A percentile compares a stretch with the other conserved stretches of the same genome.
Evolutionary conservation across 2,329 filamentous ascomycete genomes (phyloP).

Genomic region (Clonostachys solani): DNA sequence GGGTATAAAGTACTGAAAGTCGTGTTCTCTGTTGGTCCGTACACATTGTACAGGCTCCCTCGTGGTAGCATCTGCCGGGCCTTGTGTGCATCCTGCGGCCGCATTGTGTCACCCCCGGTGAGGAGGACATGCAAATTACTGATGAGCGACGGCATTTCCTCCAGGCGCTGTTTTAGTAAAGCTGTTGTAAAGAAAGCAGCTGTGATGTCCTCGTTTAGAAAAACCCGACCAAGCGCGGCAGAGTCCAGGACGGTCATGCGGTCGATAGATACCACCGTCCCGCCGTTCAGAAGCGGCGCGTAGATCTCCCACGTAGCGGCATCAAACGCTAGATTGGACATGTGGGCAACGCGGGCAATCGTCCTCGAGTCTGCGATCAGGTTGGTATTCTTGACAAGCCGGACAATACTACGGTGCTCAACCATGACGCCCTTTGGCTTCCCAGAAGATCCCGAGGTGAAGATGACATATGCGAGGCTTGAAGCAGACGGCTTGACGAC

Average conservation of each 20-base stretch:
- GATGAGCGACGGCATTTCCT: conserved; percentile 1
- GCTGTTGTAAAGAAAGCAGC: conserved; percentile 4
- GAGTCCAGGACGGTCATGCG: conserved; percentile 5
- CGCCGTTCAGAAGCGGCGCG: conserved; percentile 9
- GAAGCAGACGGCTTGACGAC: background rate
- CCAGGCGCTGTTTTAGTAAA: conserved; percentile 9
- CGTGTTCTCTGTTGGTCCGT: conserved; percentile 15
- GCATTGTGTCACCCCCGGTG: conserved; percentile 7
- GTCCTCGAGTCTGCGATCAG: background rate
- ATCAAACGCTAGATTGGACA: conserved; percentile 13
- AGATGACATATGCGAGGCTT: conserved; percentile 30
- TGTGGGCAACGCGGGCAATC: conserved; percentile 4
- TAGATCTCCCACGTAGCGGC: conserved; percentile 11
- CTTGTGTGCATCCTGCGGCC: conserved; percentile 3
- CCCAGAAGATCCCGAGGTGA: conserved; percentile 45
- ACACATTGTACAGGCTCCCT: conserved; percentile 8
- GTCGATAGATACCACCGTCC: conserved; percentile 10
- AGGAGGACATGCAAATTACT: conserved; percentile 4
- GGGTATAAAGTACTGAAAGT: conserved; percentile 9
- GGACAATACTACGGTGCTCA: conserved; percentile 7
- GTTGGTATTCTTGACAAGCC: conserved; percentile 3
- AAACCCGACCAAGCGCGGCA: conserved; percentile 4
- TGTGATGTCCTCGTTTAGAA: conserved; percentile 4
- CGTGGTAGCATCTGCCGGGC: background rate
- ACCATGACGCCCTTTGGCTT: conserved; percentile 41